Conservation (phyloP, 2,329 filamentous ascomycete species). For the Ambrosiella xylebori region DNA sequence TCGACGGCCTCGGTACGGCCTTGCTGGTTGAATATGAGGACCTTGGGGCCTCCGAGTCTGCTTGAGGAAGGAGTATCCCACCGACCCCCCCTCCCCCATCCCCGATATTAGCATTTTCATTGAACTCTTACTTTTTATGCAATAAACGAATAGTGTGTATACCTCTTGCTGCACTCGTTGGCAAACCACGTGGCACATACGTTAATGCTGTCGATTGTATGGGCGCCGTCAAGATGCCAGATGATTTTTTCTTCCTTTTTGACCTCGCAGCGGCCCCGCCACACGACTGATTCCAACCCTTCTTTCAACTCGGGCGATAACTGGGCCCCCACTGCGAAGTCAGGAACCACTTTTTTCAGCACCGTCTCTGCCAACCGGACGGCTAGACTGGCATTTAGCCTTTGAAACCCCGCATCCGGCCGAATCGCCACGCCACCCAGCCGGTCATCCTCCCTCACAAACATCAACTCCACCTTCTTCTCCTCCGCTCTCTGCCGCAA, state of each 20-base stretch:
- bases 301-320: constrained; percentile 49
- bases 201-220: constrained; percentile 78
- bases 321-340: constrained; percentile 16
- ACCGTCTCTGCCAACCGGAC: constrained; percentile 34
- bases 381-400: constrained; percentile 37
- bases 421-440: constrained; percentile 30
- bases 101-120: no score
- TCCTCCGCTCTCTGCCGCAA: constrained; percentile 34
- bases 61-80: background rate
- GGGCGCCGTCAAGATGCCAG: constrained; percentile 88
- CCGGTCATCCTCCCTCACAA: constrained; percentile 29
- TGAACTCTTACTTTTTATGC: no score
- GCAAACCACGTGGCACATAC: constrained; percentile 73
- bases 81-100: no score
- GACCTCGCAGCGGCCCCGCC: constrained; percentile 62
- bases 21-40: constrained; percentile 81
- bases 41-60: constrained; percentile 23
- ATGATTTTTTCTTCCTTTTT: constrained; percentile 30
- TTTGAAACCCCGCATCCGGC: constrained; percentile 40
- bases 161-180: constrained; percentile 23
- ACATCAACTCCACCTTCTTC: constrained; percentile 29
- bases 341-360: constrained; percentile 27
- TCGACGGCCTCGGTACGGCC: constrained; percentile 35
- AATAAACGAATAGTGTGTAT: constrained; percentile 13
- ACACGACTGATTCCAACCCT: constrained; percentile 58